Conservation (phyloP, 208 protist species). For the Leishmania major region DNA sequence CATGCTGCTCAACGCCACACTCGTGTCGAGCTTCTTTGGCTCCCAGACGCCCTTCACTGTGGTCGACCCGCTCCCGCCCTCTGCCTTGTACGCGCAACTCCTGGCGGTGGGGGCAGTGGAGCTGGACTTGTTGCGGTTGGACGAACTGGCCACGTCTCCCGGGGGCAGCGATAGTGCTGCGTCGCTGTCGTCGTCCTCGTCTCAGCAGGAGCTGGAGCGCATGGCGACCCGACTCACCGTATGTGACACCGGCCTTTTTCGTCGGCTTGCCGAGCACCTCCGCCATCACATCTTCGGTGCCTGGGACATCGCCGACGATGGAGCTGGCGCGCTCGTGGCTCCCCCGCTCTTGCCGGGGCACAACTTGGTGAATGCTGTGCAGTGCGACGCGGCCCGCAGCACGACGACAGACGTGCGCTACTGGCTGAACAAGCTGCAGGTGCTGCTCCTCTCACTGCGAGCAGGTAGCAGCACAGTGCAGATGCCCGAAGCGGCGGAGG, state of each 20-base stretch:
- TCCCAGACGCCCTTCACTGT: constrained; percentile 68
- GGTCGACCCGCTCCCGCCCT: constrained; percentile 47
- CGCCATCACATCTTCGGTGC: constrained; percentile 29
- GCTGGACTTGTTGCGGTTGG: constrained; percentile 26
- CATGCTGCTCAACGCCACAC: constrained; percentile 39
- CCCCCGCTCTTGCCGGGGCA: background rate
- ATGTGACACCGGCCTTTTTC: constrained; percentile 24
- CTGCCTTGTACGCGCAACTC: constrained; percentile 62
- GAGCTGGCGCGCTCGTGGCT: background rate
- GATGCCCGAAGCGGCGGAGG: background rate
- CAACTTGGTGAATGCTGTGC: background rate
- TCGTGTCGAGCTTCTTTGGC: constrained; percentile 72
- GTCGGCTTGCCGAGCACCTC: constrained; percentile 25
- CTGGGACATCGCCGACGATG: background rate
- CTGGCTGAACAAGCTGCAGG: constrained; percentile 77
- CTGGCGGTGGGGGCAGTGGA: constrained; percentile 72
- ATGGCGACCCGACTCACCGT: constrained; percentile 14
- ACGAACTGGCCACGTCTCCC: background rate
- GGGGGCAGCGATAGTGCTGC: background rate
- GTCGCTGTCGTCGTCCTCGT: constrained; percentile 14
- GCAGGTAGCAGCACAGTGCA: background rate
- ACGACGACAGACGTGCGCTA: constrained; percentile 64
- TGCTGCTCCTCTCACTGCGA: constrained; percentile 42
- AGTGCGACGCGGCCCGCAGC: constrained; percentile 20
- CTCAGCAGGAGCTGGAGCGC: constrained; percentile 31